phyloP scores from a whole-genome alignment of 2,329 filamentous ascomycete genomes.

The Hirsutella minnesotensis region DNA sequence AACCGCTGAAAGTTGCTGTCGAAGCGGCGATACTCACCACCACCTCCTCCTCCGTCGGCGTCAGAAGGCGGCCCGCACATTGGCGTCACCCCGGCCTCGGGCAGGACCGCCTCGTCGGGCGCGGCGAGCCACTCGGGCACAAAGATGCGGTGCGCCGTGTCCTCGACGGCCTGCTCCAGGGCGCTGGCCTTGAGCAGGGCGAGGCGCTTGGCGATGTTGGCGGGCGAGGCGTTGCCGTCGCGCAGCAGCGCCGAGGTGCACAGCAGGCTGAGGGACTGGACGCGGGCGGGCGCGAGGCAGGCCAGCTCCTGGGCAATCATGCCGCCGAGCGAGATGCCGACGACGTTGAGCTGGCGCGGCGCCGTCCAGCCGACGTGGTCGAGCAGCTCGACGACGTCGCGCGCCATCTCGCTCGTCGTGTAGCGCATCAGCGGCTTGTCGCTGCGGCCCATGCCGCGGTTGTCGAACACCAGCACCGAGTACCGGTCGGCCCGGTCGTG shows the following conservation, averaged over 20 bases:
- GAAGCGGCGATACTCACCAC: conserved; percentile 40
- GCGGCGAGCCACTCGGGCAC: conserved; percentile 46
- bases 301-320: conserved; percentile 85
- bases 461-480: conserved; percentile 68
- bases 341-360: conserved; percentile 46
- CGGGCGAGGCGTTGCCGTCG: conserved; percentile 48
- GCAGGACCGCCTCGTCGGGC: conserved; percentile 46
- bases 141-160: conserved; percentile 57
- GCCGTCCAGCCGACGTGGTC: conserved; percentile 57
- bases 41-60: conserved; percentile 6
- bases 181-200: conserved; percentile 57
- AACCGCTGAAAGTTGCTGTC: conserved; percentile 72
- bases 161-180: conserved; percentile 52
- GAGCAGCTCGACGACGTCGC: conserved; percentile 59
- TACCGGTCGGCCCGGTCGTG: conserved; percentile 57
- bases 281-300: conserved; percentile 34
- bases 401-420: conserved; percentile 75
- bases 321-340: conserved; percentile 76
- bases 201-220: conserved; percentile 49
- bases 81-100: conserved; percentile 29
- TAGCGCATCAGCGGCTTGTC: conserved; percentile 70
- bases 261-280: conserved; percentile 46
- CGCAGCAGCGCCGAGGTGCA: conserved; percentile 50
- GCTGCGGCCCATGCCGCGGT: conserved; percentile 71
- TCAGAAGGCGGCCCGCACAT: conserved; percentile 18